phyloP scores from a whole-genome alignment of 352 stramenopile genomes.

The Phytophthora palmivora region DNA sequence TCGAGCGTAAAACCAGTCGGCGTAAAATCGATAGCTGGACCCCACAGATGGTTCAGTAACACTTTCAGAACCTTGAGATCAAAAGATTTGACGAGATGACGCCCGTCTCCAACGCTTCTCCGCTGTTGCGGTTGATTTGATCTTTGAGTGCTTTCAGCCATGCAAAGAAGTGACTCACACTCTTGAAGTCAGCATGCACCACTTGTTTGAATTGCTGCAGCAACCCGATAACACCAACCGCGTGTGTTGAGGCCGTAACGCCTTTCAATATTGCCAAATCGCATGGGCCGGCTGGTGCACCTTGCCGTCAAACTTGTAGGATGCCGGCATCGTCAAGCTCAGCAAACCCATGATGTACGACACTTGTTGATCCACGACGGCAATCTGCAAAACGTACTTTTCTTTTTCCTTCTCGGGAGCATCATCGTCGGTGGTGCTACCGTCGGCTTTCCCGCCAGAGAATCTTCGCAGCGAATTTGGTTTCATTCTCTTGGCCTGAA shows the following conservation, averaged over 20 bases:
- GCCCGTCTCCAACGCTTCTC: background rate
- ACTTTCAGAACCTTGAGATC: conserved; percentile 10
- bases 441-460: background rate
- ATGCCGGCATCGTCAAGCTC: background rate
- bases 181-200: conserved; percentile 7
- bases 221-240: background rate
- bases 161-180: background rate
- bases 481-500: background rate
- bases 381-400: no score
- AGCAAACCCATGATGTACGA: conserved; percentile 18
- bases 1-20: no score
- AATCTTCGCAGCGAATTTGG: background rate
- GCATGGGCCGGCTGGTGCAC: conserved; percentile 1
- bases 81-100: background rate
- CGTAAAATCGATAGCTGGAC: no score
- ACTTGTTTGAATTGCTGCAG: background rate
- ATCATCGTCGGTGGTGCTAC: background rate
- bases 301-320: background rate
- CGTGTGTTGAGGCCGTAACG: conserved; percentile 7
- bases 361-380: background rate
- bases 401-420: background rate
- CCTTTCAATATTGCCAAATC: conserved; percentile 6
- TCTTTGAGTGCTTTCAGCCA: background rate
- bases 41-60: conserved; percentile 9
- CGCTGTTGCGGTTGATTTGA: conserved; percentile 2